These are phyloP conservation scores for Lineolata rhizophorae DNA, from an alignment of 495 filamentous ascomycete genomes.

Conservation along the genomic window DNA sequence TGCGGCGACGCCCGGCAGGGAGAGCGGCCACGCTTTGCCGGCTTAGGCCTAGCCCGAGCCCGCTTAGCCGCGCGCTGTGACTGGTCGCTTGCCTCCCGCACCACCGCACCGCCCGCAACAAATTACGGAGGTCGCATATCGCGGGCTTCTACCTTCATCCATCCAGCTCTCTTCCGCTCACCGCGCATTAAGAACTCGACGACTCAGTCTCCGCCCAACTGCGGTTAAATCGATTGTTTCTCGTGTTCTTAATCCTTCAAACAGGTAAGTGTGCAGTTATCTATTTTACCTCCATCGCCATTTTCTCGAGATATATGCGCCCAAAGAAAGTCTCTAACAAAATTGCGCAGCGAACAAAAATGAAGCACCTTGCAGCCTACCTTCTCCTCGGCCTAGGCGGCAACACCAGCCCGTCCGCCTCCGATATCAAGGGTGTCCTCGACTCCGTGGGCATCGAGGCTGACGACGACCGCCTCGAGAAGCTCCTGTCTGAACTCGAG, in stretches of 20 bases:
- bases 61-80: no score
- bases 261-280: neutral
- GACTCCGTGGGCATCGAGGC: constrained; percentile 89
- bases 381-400: constrained; percentile 87
- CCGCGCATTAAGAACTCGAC: constrained; percentile 60
- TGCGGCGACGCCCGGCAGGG: no score
- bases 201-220: constrained; percentile 60
- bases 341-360: constrained; percentile 45
- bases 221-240: constrained; percentile 94
- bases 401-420: constrained; percentile 71
- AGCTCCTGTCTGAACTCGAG: constrained; percentile 75
- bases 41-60: no score
- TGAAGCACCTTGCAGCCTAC: constrained; percentile 99
- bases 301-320: no score
- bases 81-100: no score
- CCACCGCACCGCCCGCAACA: no score
- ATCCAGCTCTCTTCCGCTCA: no score
- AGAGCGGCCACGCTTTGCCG: no score
- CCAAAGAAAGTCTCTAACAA: no score
- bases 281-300: no score
- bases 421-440: constrained; percentile 80
- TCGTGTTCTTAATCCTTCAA: constrained; percentile 37
- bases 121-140: no score
- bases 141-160: no score
- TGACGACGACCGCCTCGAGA: constrained; percentile 64